phyloP scores from a whole-genome alignment of 140 eudicot genomes.

The Erigeron philadelphicus region DNA sequence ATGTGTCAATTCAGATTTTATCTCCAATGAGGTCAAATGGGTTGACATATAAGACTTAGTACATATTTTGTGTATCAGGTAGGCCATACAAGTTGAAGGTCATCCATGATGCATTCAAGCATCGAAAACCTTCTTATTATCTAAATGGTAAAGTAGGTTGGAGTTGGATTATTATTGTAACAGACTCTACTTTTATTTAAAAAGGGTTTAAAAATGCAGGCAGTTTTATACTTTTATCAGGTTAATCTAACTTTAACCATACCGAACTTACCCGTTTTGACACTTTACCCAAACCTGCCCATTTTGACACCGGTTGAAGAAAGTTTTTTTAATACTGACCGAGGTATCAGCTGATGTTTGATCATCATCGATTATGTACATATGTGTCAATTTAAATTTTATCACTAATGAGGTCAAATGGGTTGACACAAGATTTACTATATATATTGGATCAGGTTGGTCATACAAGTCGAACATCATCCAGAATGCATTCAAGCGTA shows the following conservation, averaged over 20 bases:
- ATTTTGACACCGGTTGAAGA: too few species aligned
- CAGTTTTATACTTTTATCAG: too few species aligned
- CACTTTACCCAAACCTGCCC: too few species aligned
- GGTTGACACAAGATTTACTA: not conserved
- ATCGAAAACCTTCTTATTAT: not conserved
- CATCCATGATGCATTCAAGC: not conserved
- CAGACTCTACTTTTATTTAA: too few species aligned
- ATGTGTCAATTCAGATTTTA: not conserved
- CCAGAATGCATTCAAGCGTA: not conserved
- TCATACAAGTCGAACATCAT: not conserved
- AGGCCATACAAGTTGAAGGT: not conserved
- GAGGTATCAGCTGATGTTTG: too few species aligned
- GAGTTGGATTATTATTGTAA: too few species aligned
- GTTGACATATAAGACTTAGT: not conserved
- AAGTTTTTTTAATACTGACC: too few species aligned
- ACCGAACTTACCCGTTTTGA: too few species aligned
- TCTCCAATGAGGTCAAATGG: not conserved
- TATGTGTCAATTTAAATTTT: not conserved
- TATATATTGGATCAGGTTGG: not conserved
- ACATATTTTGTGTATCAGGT: not conserved
- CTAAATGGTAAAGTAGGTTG: too few species aligned
- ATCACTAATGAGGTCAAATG: not conserved
- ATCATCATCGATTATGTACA: not conserved
- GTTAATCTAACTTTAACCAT: too few species aligned
- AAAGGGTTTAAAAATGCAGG: too few species aligned